Conservation (phyloP, 306 rosid species). For the Glycyrrhiza uralensis region DNA sequence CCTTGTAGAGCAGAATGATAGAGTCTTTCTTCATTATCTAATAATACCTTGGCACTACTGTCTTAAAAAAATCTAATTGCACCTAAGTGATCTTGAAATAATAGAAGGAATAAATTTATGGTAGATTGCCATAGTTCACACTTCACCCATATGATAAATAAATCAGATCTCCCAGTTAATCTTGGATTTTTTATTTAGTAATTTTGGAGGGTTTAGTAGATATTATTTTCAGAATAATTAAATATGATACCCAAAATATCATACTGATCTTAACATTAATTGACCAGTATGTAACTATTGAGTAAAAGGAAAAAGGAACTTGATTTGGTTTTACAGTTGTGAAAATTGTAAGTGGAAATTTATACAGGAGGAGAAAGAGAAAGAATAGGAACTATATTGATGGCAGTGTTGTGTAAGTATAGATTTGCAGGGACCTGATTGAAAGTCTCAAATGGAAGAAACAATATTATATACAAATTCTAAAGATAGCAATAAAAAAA, state of each 20-base stretch:
- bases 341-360: neutral
- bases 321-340: neutral
- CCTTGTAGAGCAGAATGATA: constrained; percentile 21
- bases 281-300: neutral
- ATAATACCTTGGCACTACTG: neutral
- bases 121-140: neutral
- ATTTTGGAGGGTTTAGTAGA: neutral
- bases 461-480: no score
- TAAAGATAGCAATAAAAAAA: no score
- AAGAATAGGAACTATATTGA: neutral
- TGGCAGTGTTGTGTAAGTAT: no score
- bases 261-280: neutral
- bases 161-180: neutral
- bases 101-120: neutral
- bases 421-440: no score
- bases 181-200: neutral
- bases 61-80: neutral
- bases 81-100: neutral
- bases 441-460: no score
- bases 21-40: constrained; percentile 4
- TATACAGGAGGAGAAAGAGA: neutral
- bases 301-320: neutral
- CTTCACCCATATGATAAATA: neutral
- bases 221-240: neutral
- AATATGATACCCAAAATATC: neutral